Conservation (phyloP, 1,139 yeast genomes). For the Magnusiomyces magnusii region DNA sequence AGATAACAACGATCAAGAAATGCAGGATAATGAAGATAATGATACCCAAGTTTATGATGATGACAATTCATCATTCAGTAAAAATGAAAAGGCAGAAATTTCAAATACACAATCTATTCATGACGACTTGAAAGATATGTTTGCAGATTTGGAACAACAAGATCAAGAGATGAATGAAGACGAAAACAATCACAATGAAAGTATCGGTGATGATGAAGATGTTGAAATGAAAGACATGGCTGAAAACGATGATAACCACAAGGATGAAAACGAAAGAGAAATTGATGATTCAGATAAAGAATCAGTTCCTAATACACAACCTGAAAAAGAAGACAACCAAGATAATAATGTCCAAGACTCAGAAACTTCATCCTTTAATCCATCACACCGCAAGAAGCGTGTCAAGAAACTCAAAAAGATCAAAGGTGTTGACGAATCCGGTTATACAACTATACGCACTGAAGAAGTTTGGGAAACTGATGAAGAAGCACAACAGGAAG, state of each 20-base stretch:
- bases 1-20: neutral
- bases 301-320: too few relatives aligned
- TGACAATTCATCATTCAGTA: neutral
- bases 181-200: conserved; percentile 13
- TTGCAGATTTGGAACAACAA: conserved; percentile 7
- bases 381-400: conserved; percentile 2
- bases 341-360: neutral
- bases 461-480: conserved; percentile 16
- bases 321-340: too few relatives aligned
- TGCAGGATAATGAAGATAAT: neutral
- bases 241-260: neutral
- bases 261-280: conserved; percentile 1
- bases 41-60: conserved; percentile 4
- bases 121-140: conserved; percentile 13
- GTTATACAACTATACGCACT: conserved; percentile 12
- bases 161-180: conserved; percentile 1
- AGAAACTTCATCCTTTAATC: neutral
- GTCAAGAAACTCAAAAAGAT: conserved; percentile 12
- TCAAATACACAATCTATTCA: neutral
- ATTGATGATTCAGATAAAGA: neutral
- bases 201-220: conserved; percentile 4
- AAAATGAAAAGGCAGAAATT: conserved; percentile 1
- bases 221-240: conserved; percentile 5
- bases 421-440: conserved; percentile 11
- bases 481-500: conserved; percentile 10